Evolutionary conservation across 306 rosid species (phyloP).

Genomic region (Vicia faba): DNA sequence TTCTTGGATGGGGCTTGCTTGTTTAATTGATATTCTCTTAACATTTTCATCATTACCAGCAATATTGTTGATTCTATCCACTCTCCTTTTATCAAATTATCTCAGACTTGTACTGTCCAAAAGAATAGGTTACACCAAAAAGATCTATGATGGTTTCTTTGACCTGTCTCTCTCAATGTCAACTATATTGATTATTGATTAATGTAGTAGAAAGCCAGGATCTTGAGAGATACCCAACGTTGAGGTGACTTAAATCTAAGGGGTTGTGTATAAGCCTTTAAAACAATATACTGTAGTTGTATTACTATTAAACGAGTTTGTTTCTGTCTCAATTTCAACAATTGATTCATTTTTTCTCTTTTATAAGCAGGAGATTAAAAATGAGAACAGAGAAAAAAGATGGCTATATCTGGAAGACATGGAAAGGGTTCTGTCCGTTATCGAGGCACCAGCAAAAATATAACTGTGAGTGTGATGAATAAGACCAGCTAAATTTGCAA

Average conservation of each 20-base stretch:
- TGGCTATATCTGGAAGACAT: constrained; percentile 81
- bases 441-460: constrained; percentile 57
- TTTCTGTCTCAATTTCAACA: background rate
- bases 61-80: background rate
- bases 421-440: constrained; percentile 55
- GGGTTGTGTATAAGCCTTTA: background rate
- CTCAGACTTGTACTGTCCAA: background rate
- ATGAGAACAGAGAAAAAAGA: constrained; percentile 48
- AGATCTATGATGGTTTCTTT: background rate
- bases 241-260: background rate
- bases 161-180: background rate
- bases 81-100: constrained; percentile 2
- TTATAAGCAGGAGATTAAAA: constrained; percentile 67
- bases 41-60: background rate
- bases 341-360: constrained; percentile 20
- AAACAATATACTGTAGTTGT: background rate
- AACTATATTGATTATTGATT: background rate
- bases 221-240: constrained; percentile 5
- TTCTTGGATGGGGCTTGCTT: constrained; percentile 22
- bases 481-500: constrained; percentile 20
- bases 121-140: constrained; percentile 15
- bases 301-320: background rate
- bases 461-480: constrained; percentile 41
- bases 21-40: background rate
- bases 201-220: background rate